Percentiles rank a stretch among this genome's conserved stretches.
Conservation (phyloP, 495 filamentous ascomycete genomes). For the Xylaria curta region DNA sequence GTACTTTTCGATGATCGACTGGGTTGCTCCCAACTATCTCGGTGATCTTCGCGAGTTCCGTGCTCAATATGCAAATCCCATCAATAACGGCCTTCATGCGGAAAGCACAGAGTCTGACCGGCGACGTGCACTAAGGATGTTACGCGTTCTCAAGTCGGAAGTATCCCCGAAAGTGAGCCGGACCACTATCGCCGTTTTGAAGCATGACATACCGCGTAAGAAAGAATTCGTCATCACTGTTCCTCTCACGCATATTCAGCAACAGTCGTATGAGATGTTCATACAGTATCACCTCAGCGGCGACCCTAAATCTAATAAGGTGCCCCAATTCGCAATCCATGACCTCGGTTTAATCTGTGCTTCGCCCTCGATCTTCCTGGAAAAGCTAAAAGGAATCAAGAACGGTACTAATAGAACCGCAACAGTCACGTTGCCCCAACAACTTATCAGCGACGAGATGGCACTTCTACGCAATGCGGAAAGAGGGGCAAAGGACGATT, state of each 20-base stretch:
- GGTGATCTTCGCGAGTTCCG: slow-evolving; percentile 70
- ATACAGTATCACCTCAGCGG: slow-evolving; percentile 42
- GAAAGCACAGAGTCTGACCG: slow-evolving; percentile 64
- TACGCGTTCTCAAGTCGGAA: slow-evolving; percentile 72
- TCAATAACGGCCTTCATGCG: slow-evolving; percentile 68
- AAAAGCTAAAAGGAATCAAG: slow-evolving; percentile 55
- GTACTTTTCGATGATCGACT: slow-evolving; percentile 86
- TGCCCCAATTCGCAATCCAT: slow-evolving; percentile 52
- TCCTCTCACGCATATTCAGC: slow-evolving; percentile 71
- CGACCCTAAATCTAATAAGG: slow-evolving; percentile 42
- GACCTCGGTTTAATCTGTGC: slow-evolving; percentile 72
- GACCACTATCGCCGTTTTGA: slow-evolving; percentile 70
- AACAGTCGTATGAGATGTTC: slow-evolving; percentile 66
- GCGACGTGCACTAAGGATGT: slow-evolving; percentile 65
- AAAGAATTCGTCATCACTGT: slow-evolving; percentile 82
- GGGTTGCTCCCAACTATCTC: slow-evolving; percentile 82
- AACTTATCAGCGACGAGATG: slow-evolving; percentile 44
- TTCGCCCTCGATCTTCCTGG: slow-evolving; percentile 71
- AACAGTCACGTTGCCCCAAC: slow-evolving; percentile 36
- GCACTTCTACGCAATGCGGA: slow-evolving; percentile 28
- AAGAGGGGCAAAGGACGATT: slow-evolving; percentile 39
- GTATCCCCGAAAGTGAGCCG: slow-evolving; percentile 82
- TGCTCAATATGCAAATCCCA: slow-evolving; percentile 71
- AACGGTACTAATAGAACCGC: slow-evolving; percentile 28
- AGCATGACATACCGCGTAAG: slow-evolving; percentile 70